Evolutionary conservation across 108 stramenopile species (phyloP), one percentile per base, ranked within the genome.

Genomic region (Stephanodiscus minutulus): DNA sequence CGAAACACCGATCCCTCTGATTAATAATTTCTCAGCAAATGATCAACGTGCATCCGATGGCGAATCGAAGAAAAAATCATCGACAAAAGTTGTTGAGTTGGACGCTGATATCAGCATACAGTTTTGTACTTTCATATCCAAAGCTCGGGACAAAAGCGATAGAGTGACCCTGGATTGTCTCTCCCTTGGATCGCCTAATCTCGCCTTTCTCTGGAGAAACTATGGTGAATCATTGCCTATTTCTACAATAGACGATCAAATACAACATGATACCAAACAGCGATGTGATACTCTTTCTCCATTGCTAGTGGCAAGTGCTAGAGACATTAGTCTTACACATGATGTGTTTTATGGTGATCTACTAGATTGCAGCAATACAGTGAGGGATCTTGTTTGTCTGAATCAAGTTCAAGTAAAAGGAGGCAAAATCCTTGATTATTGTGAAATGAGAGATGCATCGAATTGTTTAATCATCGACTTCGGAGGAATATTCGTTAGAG

Each of bases 351-450:
- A 22, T 35, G 29, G 59, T 60, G 35, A 37, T 60, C 59, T 6
- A 39, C 59, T 60, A 49, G 61, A 43, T 11, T 25, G 39, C 25
- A 64, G 64, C 27, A 18, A 35, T 57, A 20, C 55, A 3, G 22
- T 10, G 63, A n/a, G 49, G 15, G 72, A 68, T 64, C 47, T 73
- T 49, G 55, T 73, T 46, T 13, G 39, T 46, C 47, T 80, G 27
- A 50, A 73, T 52, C 43, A 52, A 21, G 36, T 73, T 35, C 58
- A 44, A 31, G n/a, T 63, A 27, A 69, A 59, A 61, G 17, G 3
- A 44, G 43, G 43, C 15, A 15, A 15, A 13, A 13, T 15, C 15
- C 43, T 15, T 80, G n/a, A 57, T 64, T 11, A 22, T 0, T 33
- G 12, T n/a, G 33, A 46, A 25, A n/a, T 36, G 50, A 59, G 47